Evolutionary conservation across 257 asterid species (phyloP).

Genomic region (Mitragyna speciosa): DNA sequence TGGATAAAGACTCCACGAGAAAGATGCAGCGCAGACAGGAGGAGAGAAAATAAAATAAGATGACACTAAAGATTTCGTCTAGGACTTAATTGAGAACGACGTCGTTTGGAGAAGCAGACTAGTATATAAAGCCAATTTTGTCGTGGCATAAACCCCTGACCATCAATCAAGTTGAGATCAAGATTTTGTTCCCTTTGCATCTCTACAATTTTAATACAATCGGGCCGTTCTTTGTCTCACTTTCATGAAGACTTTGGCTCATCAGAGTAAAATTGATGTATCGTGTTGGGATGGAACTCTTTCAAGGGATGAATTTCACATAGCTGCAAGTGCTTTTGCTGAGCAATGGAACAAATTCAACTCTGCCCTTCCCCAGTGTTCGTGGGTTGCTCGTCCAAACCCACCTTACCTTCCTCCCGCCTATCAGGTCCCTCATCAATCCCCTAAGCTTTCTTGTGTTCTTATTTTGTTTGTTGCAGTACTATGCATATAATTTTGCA

Average conservation of each 20-base stretch:
- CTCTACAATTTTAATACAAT: no score
- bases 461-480: neutral
- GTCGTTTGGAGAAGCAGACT: no score
- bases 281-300: slow-evolving; percentile 58
- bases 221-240: no score
- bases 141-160: no score
- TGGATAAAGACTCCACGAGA: slow-evolving; percentile 69
- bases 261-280: neutral
- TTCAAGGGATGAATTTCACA: slow-evolving; percentile 48
- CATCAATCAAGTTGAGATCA: no score
- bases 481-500: neutral
- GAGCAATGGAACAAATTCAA: slow-evolving; percentile 64
- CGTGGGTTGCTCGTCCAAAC: slow-evolving; percentile 57
- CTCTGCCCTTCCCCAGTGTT: slow-evolving; percentile 58
- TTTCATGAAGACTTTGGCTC: neutral
- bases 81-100: no score
- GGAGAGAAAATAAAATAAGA: slow-evolving; percentile 8
- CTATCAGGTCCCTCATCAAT: slow-evolving; percentile 8
- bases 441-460: neutral
- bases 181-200: no score
- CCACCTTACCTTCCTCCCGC: slow-evolving; percentile 41
- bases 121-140: no score
- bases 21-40: slow-evolving; percentile 4
- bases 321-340: slow-evolving; percentile 57
- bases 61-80: slow-evolving; percentile 34